A percentile compares a stretch with the other conserved stretches of the same genome.
These are phyloP conservation scores for Nicotiana rustica DNA, from an alignment of 305 asterid genomes.

Conservation along the genomic window DNA sequence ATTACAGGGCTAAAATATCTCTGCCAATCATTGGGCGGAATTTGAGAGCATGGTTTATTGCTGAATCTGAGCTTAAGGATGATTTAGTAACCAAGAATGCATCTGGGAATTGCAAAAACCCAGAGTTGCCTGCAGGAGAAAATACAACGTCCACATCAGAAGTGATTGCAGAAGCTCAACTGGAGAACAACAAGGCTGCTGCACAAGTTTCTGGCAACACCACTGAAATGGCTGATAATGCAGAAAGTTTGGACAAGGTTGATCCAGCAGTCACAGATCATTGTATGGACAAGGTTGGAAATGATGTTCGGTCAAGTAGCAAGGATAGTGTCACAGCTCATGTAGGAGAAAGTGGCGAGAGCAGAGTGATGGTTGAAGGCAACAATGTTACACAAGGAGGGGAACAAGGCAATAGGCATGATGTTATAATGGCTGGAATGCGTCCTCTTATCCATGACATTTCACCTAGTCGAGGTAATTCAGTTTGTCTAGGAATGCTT, in stretches of 20 bases:
- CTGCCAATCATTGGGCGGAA: slow-evolving; percentile 83
- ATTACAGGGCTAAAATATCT: slow-evolving; percentile 75
- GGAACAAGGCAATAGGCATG: slow-evolving; percentile 42
- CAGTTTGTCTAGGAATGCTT: slow-evolving; percentile 4
- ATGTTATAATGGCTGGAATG: slow-evolving; percentile 30
- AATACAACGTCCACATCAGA: slow-evolving; percentile 43
- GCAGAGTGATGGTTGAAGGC: slow-evolving; percentile 41
- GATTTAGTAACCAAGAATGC: slow-evolving; percentile 42
- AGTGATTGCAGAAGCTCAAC: slow-evolving; percentile 40
- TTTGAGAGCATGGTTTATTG: slow-evolving; percentile 71
- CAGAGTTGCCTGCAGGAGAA: slow-evolving; percentile 43
- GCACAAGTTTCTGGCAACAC: slow-evolving; percentile 48
- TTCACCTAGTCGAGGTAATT: slow-evolving; percentile 32
- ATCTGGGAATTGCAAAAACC: slow-evolving; percentile 44
- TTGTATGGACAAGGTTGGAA: slow-evolving; percentile 45
- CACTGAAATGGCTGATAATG: slow-evolving; percentile 42
- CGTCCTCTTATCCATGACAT: slow-evolving; percentile 38
- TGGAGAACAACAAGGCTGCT: slow-evolving; percentile 42
- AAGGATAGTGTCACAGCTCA: slow-evolving; percentile 36
- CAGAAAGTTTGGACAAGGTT: slow-evolving; percentile 38
- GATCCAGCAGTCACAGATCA: slow-evolving; percentile 46
- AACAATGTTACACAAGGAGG: slow-evolving; percentile 38
- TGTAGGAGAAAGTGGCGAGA: slow-evolving; percentile 41
- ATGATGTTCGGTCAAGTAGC: slow-evolving; percentile 44
- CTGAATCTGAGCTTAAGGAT: slow-evolving; percentile 49